Conservation (phyloP, 2,329 filamentous ascomycete genomes). For the Pseudogymnoascus sp. region DNA sequence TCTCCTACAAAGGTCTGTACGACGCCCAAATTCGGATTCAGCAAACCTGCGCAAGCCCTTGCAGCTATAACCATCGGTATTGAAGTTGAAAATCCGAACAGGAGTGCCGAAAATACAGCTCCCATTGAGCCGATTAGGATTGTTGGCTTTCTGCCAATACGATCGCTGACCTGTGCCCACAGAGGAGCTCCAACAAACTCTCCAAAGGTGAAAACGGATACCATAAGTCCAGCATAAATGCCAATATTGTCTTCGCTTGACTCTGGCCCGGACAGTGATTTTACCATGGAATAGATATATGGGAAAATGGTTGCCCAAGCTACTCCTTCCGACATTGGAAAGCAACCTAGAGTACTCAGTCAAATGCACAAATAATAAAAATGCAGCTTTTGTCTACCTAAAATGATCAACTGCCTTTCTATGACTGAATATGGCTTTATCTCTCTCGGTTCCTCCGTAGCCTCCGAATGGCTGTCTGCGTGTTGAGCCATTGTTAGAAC, state of each 20-base stretch:
- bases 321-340: conserved; percentile 60
- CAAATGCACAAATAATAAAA: not conserved
- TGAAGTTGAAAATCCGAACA: conserved; percentile 78
- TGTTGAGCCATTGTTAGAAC: not conserved
- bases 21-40: conserved; percentile 89
- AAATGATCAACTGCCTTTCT: not conserved
- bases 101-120: conserved; percentile 78
- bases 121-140: conserved; percentile 74
- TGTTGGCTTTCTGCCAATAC: conserved; percentile 80
- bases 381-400: not conserved
- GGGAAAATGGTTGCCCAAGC: conserved; percentile 98
- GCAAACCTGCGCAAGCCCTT: conserved; percentile 72
- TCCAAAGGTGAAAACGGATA: conserved; percentile 84
- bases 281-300: conserved; percentile 93
- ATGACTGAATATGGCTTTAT: not conserved
- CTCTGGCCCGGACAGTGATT: conserved; percentile 74
- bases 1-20: conserved; percentile 88
- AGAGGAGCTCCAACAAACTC: conserved; percentile 83
- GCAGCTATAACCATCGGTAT: conserved; percentile 73
- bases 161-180: conserved; percentile 86
- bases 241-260: conserved; percentile 65
- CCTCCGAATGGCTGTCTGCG: not conserved
- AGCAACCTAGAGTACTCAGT: not conserved
- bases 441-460: not conserved
- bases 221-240: conserved; percentile 86